These are phyloP conservation scores for Catenaria anguillulae DNA, from an alignment of 371 early-diverging fungal species.

Conservation along the genomic window DNA sequence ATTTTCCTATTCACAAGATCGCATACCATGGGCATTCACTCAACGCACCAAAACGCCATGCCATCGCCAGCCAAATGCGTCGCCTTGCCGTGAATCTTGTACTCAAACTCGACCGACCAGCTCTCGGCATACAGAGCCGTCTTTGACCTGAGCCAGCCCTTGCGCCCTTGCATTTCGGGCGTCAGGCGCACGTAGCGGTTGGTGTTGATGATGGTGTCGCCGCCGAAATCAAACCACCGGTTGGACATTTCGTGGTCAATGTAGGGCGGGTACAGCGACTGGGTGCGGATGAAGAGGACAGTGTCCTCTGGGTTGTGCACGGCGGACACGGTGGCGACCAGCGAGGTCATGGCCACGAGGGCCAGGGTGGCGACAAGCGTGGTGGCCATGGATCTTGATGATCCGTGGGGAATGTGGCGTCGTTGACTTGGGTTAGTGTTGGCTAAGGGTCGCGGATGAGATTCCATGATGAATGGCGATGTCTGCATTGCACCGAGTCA, in stretches of 20 bases:
- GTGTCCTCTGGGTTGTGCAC: background rate
- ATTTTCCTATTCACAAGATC: constrained; percentile 40
- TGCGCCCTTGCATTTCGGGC: constrained; percentile 42
- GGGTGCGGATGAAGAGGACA: constrained; percentile 30
- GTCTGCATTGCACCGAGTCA: too few species aligned
- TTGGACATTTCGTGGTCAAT: constrained; percentile 53
- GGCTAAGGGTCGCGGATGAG: too few species aligned
- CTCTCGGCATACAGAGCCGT: constrained; percentile 22
- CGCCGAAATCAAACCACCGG: constrained; percentile 55
- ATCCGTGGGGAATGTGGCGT: too few species aligned
- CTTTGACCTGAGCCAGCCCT: constrained; percentile 3
- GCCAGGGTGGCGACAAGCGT: too few species aligned
- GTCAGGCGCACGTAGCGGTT: constrained; percentile 59
- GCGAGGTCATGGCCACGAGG: too few species aligned
- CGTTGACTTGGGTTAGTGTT: too few species aligned
- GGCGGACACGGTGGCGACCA: too few species aligned
- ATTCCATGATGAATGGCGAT: too few species aligned
- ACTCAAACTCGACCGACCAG: constrained; percentile 86
- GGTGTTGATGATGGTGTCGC: constrained; percentile 18
- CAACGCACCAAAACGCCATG: constrained; percentile 90
- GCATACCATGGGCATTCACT: too few species aligned
- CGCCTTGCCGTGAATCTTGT: constrained; percentile 58
- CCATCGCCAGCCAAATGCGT: constrained; percentile 73
- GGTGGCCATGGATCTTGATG: too few species aligned
- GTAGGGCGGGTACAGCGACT: constrained; percentile 50